Evolutionary conservation across 1,284 basidiomycete genomes (phyloP).

Genomic region (Pseudozyma thailandica): DNA sequence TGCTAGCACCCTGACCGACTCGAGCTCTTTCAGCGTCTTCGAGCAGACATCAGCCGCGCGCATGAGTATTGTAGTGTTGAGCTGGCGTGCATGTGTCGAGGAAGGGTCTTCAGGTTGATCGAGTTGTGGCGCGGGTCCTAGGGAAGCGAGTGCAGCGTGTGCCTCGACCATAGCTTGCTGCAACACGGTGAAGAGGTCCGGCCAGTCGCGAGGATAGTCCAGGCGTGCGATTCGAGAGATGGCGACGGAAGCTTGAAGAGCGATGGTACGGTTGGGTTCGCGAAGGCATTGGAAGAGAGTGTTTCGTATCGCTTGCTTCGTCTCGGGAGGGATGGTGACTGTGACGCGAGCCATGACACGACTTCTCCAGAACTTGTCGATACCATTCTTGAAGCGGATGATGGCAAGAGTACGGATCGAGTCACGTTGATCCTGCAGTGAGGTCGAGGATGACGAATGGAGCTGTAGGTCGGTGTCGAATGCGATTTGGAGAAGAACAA

Average conservation of each 20-base stretch:
- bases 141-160: slow-evolving; percentile 32
- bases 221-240: slow-evolving; percentile 61
- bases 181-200: slow-evolving; percentile 54
- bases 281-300: slow-evolving; percentile 56
- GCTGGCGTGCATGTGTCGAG: slow-evolving; percentile 16
- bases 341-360: slow-evolving; percentile 55
- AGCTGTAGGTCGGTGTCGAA: slow-evolving; percentile 41
- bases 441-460: slow-evolving; percentile 8
- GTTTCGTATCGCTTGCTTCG: slow-evolving; percentile 56
- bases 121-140: slow-evolving; percentile 35
- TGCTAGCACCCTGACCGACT: slow-evolving; percentile 59
- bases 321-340: slow-evolving; percentile 54
- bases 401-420: slow-evolving; percentile 58
- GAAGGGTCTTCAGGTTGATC: slow-evolving; percentile 27
- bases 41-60: slow-evolving; percentile 58
- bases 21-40: slow-evolving; percentile 63
- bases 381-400: slow-evolving; percentile 67
- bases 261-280: slow-evolving; percentile 59
- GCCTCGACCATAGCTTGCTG: slow-evolving; percentile 58
- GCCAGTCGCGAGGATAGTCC: slow-evolving; percentile 65
- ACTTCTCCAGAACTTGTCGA: slow-evolving; percentile 64
- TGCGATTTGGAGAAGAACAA: slow-evolving; percentile 57
- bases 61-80: slow-evolving; percentile 55
- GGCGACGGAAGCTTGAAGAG: slow-evolving; percentile 60
- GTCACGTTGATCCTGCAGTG: slow-evolving; percentile 22